Evolutionary conservation across 2,329 filamentous ascomycete genomes (phyloP), one percentile per base, ranked within the genome.

Genomic region (Pseudogymnoascus sp.): DNA sequence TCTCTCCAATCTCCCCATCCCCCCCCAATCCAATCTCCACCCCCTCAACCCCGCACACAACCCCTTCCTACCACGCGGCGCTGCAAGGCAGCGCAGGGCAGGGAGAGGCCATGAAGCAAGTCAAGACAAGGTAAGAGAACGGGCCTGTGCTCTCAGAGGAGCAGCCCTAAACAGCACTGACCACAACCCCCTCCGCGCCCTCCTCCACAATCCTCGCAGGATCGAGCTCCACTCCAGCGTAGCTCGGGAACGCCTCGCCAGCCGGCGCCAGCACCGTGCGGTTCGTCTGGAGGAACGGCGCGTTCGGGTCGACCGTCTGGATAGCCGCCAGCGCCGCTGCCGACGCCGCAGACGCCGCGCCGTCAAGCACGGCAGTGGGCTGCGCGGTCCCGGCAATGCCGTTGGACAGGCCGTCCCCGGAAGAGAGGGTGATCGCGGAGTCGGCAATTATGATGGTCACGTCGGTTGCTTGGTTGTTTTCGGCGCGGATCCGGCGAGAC

Each of bases 401-500:
- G 6, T 17, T 23, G 29, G 60, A 33, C 15, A 13, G 38, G 35
- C 35, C 60, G 15, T 21, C 38, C 37, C 59, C 59, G 62, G 68
- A 60, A 21, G 62, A 59, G 29, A 70, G 53, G 11, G 21, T n/a
- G 33, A 40, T 61, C 10, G 61, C 35, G 7, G 66, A 64, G 61
- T 69, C 63, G 40, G 67, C 64, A 13, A 70, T 64, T 19, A 70
- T 60, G 50, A 69, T 63, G 26, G 61, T 63, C 56, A 68, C 63
- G 26, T 67, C 60, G 15, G 19, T 29, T 38, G 61, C 19, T 35
- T 56, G 40, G 7, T 50, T 37, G 21, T 66, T 63, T 50, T 72
- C 67, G 64, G 65, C 64, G 61, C 69, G 63, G 23, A 72, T 59
- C 65, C 71, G 68, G 59, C 68, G 70, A 3, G 66, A 67, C 46